Evolutionary conservation across 1,139 yeast species (phyloP).

Genomic region (Lodderomyces margitis): DNA sequence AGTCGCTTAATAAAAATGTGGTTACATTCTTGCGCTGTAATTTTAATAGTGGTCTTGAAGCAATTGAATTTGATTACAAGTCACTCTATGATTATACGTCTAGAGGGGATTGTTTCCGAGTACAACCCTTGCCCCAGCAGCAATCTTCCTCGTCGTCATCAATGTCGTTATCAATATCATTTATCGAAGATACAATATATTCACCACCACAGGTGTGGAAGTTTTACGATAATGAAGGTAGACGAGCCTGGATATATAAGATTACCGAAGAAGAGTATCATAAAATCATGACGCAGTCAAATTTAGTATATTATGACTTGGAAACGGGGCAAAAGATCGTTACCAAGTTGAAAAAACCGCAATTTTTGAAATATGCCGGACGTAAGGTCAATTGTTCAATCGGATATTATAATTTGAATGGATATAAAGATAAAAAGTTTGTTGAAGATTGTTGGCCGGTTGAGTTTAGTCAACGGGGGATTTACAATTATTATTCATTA

Average conservation of each 20-base stretch:
- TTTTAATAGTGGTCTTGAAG: constrained; percentile 28
- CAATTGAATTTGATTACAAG: constrained; percentile 44
- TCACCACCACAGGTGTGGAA: constrained; percentile 45
- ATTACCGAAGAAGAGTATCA: constrained; percentile 30
- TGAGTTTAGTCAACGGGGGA: constrained; percentile 64
- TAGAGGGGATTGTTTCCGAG: constrained; percentile 33
- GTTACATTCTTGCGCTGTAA: constrained; percentile 26
- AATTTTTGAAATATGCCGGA: constrained; percentile 60
- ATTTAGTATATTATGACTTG: constrained; percentile 55
- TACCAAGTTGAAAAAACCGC: constrained; percentile 55
- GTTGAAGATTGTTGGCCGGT: constrained; percentile 55
- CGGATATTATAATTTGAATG: constrained; percentile 46
- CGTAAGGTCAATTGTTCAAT: constrained; percentile 58
- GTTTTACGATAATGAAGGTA: constrained; percentile 59
- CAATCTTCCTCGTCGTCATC: background rate
- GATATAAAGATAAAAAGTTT: constrained; percentile 31
- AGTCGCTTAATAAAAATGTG: constrained; percentile 23
- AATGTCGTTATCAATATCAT: constrained; percentile 19
- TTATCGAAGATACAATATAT: constrained; percentile 21
- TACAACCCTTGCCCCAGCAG: constrained; percentile 21
- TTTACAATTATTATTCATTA: constrained; percentile 66
- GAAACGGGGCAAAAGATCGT: constrained; percentile 66
- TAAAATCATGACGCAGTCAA: constrained; percentile 18
- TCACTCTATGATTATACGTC: constrained; percentile 38
- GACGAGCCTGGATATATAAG: constrained; percentile 81